A percentile compares a stretch with the other conserved stretches of the same genome.
Conservation (phyloP, 2,329 filamentous ascomycete species). For the Teratosphaeria nubilosa region DNA sequence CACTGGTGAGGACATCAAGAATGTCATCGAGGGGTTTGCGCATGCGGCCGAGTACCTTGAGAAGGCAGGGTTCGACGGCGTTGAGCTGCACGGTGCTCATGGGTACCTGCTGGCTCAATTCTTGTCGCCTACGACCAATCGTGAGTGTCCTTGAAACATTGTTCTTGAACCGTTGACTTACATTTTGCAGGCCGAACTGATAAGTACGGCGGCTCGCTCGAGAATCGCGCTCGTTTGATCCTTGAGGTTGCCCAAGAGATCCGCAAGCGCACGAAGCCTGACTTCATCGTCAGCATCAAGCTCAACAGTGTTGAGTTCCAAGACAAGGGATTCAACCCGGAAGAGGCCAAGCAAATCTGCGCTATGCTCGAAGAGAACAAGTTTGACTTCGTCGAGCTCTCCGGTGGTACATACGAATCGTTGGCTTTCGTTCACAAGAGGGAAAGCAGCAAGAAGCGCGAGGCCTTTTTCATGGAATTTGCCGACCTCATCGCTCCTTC, state of each 20-base stretch:
- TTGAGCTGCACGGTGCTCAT: constrained; percentile 35
- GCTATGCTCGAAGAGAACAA: constrained; percentile 38
- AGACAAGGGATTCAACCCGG: constrained; percentile 40
- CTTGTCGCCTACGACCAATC: constrained; percentile 32
- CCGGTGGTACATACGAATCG: constrained; percentile 50
- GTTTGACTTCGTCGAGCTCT: constrained; percentile 51
- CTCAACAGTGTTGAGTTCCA: constrained; percentile 50
- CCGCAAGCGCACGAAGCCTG: constrained; percentile 25
- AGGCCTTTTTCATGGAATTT: constrained; percentile 49
- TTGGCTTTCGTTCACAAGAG: constrained; percentile 42
- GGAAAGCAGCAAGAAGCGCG: constrained; percentile 43
- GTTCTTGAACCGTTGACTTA: background rate
- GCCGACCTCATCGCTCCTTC: constrained; percentile 43
- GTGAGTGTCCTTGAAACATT: background rate
- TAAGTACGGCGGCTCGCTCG: constrained; percentile 34
- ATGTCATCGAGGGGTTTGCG: constrained; percentile 51
- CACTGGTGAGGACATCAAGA: constrained; percentile 44
- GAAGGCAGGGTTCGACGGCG: constrained; percentile 50
- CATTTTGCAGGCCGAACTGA: constrained; percentile 24
- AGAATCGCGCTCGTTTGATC: constrained; percentile 34
- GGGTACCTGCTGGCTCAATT: constrained; percentile 39
- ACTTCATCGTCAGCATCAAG: constrained; percentile 46
- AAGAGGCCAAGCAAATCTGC: constrained; percentile 42
- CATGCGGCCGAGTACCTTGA: constrained; percentile 53
- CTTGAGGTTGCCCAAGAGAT: constrained; percentile 31